Percentiles rank a stretch among this genome's conserved stretches.
Evolutionary conservation across 2,329 filamentous ascomycete species (phyloP).

Genomic region (Trichoderma semiorbis): DNA sequence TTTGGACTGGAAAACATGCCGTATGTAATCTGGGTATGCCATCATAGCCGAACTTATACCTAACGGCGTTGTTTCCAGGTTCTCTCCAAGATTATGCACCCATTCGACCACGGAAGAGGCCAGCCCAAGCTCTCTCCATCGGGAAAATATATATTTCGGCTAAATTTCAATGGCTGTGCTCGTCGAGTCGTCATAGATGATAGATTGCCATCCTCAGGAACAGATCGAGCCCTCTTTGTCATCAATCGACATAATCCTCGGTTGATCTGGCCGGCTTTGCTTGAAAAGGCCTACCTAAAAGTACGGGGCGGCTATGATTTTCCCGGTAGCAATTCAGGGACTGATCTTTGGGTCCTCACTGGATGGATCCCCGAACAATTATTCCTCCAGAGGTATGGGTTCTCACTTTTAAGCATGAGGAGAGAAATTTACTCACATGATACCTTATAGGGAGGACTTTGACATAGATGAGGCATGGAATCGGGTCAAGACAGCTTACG

Average conservation of each 20-base stretch:
- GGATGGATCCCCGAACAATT: constrained; percentile 98
- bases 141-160: constrained; percentile 86
- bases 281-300: constrained; percentile 97
- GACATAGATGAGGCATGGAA: constrained; percentile 74
- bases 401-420: constrained; percentile 9
- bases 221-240: constrained; percentile 75
- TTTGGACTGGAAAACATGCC: constrained; percentile 64
- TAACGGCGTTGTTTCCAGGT: constrained; percentile 45
- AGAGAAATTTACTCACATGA: constrained; percentile 9
- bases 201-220: constrained; percentile 73
- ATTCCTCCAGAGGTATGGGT: constrained; percentile 68
- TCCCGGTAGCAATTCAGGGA: constrained; percentile 93
- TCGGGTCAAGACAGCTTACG: constrained; percentile 70
- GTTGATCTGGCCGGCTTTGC: constrained; percentile 85
- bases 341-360: constrained; percentile 86
- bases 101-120: constrained; percentile 59
- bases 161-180: constrained; percentile 94
- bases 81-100: constrained; percentile 69
- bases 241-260: constrained; percentile 77
- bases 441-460: constrained; percentile 62
- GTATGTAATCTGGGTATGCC: constrained; percentile 41
- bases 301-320: constrained; percentile 96
- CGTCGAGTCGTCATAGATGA: constrained; percentile 88
- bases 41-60: neutral
- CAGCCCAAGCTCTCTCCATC: constrained; percentile 66